Evolutionary conservation across 2,329 filamentous ascomycete genomes (phyloP).

Genomic region (Claviceps humidiphila): DNA sequence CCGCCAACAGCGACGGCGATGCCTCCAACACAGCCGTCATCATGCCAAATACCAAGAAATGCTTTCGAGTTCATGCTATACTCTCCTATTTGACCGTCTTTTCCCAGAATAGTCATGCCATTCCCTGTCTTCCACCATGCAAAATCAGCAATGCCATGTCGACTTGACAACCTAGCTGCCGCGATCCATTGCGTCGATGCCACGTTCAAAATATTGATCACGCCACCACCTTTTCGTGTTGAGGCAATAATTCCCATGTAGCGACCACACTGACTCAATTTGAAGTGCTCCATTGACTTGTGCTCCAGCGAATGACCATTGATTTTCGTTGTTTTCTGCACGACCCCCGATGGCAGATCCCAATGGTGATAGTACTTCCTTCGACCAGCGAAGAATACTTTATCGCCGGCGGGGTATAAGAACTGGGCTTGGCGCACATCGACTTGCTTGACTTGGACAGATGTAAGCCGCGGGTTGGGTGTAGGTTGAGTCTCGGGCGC

Average conservation of each 20-base stretch:
- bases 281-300: slow-evolving; percentile 82
- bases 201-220: slow-evolving; percentile 73
- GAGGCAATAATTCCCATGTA: slow-evolving; percentile 77
- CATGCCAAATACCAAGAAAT: slow-evolving; percentile 72
- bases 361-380: slow-evolving; percentile 89
- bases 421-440: slow-evolving; percentile 80
- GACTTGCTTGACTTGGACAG: slow-evolving; percentile 71
- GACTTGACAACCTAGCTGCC: slow-evolving; percentile 68
- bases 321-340: slow-evolving; percentile 70
- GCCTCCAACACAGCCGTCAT: slow-evolving; percentile 78
- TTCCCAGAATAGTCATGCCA: slow-evolving; percentile 70
- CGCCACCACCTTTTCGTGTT: slow-evolving; percentile 71
- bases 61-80: slow-evolving; percentile 58
- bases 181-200: slow-evolving; percentile 77
- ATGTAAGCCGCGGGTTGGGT: slow-evolving; percentile 81
- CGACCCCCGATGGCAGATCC: slow-evolving; percentile 68
- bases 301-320: slow-evolving; percentile 70
- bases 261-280: slow-evolving; percentile 70
- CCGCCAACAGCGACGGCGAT: slow-evolving; percentile 74
- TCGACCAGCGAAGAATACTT: slow-evolving; percentile 78
- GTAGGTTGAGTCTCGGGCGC: slow-evolving; percentile 59
- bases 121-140: slow-evolving; percentile 81
- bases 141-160: slow-evolving; percentile 78
- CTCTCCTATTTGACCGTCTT: slow-evolving; percentile 81
- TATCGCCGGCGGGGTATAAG: slow-evolving; percentile 55